phyloP scores from a whole-genome alignment of 306 rosid species.

The Clitoria ternatea region DNA sequence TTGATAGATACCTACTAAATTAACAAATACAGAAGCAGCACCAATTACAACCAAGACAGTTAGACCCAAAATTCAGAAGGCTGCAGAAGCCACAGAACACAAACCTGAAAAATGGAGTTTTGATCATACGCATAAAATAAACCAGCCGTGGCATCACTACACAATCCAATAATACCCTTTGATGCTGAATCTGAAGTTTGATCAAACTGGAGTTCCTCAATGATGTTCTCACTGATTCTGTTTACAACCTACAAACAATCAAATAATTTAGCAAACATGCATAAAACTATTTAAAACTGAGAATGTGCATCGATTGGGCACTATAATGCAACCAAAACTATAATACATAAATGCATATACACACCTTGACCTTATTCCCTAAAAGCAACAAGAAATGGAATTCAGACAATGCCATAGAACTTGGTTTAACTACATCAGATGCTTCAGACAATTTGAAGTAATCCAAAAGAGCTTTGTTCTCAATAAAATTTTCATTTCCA shows the following conservation, averaged over 20 bases:
- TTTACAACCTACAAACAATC: constrained; percentile 69
- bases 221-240: constrained; percentile 86
- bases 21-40: constrained; percentile 31
- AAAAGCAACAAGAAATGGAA: constrained; percentile 93
- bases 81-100: constrained; percentile 22
- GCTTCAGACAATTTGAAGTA: constrained; percentile 76
- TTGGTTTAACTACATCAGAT: constrained; percentile 71
- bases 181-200: constrained; percentile 79
- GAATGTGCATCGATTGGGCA: constrained; percentile 4
- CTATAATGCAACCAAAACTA: constrained; percentile 8
- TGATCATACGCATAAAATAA: constrained; percentile 93
- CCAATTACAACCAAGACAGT: constrained; percentile 21
- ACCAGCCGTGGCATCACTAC: constrained; percentile 98
- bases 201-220: constrained; percentile 97
- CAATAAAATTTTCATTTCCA: constrained; percentile 94
- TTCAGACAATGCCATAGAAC: constrained; percentile 90
- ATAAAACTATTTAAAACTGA: not conserved
- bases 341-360: constrained; percentile 23
- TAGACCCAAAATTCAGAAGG: constrained; percentile 16
- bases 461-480: constrained; percentile 84
- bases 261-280: constrained; percentile 26
- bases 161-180: constrained; percentile 86
- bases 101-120: constrained; percentile 93
- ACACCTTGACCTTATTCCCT: constrained; percentile 87
- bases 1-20: constrained; percentile 77